phyloP scores from a whole-genome alignment of 495 filamentous ascomycete species.

The Aspergillus homomorphus region DNA sequence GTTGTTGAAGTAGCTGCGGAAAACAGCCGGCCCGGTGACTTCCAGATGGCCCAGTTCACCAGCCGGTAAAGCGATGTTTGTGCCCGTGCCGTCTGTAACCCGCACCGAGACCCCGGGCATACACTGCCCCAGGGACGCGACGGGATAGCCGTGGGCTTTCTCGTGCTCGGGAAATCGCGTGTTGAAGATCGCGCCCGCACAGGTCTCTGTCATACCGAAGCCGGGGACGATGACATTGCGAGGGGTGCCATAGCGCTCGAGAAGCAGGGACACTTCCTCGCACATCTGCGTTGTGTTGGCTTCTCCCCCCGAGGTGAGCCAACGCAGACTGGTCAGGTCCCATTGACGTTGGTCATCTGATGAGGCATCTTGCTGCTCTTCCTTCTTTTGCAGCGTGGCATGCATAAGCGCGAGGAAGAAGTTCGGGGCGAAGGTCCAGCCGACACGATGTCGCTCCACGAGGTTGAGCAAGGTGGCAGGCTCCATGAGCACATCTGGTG shows the following conservation, averaged over 20 bases:
- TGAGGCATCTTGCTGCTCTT: not conserved
- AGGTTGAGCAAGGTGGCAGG: constrained; percentile 43
- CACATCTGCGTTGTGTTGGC: constrained; percentile 34
- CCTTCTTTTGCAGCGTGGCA: not conserved
- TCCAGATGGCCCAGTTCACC: not conserved
- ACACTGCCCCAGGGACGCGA: constrained; percentile 40
- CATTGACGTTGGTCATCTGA: not conserved
- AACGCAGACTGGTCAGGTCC: constrained; percentile 29
- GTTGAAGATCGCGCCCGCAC: constrained; percentile 46
- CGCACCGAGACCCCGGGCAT: constrained; percentile 32
- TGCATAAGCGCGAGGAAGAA: constrained; percentile 43
- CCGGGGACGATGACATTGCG: constrained; percentile 40
- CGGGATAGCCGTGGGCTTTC: constrained; percentile 13
- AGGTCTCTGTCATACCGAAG: constrained; percentile 60
- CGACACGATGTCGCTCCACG: constrained; percentile 39
- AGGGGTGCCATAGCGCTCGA: constrained; percentile 32
- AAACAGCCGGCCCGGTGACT: not conserved
- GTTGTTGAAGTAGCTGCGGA: constrained; percentile 3
- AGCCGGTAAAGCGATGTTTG: not conserved
- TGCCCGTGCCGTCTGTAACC: not conserved
- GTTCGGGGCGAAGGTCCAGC: constrained; percentile 53
- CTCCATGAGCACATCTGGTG: constrained; percentile 37
- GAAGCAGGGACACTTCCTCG: constrained; percentile 22
- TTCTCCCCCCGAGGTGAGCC: constrained; percentile 40
- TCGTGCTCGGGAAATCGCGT: constrained; percentile 35